Conservation (phyloP, 2,329 filamentous ascomycete species). For the Calonectria ilicicola region DNA sequence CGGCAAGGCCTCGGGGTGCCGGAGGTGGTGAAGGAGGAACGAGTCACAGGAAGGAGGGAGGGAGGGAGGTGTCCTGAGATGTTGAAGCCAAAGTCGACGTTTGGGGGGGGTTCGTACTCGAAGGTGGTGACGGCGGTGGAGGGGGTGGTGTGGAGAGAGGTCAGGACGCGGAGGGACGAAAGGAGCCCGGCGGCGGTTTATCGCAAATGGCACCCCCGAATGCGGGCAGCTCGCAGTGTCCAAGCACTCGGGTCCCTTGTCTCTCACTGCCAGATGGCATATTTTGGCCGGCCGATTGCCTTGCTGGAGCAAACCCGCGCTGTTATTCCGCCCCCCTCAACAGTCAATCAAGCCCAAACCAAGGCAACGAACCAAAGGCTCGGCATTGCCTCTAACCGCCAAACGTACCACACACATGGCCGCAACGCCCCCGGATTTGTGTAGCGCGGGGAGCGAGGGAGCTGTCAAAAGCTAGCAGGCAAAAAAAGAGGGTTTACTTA, state of each 20-base stretch:
- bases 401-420: not conserved
- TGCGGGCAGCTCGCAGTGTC: not conserved
- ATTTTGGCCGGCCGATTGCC: not conserved
- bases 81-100: not conserved
- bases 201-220: conserved; percentile 10
- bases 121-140: not conserved
- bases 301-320: not conserved
- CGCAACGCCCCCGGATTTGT: not conserved
- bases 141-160: conserved; percentile 12
- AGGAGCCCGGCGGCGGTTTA: conserved; percentile 15
- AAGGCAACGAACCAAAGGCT: not conserved
- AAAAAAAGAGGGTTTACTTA: not conserved
- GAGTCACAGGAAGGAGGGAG: not conserved
- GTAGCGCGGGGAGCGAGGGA: not conserved
- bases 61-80: not conserved
- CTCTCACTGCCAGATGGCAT: not conserved
- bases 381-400: not conserved
- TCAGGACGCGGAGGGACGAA: conserved; percentile 15
- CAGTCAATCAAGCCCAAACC: not conserved
- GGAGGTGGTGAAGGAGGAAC: not conserved
- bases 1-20: not conserved
- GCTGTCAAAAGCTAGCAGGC: not conserved
- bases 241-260: not conserved
- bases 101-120: not conserved
- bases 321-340: not conserved